A percentile compares a stretch with the other conserved stretches of the same genome.
Evolutionary conservation across 441 rosid species (phyloP).

Genomic region (Croton laevigatus): DNA sequence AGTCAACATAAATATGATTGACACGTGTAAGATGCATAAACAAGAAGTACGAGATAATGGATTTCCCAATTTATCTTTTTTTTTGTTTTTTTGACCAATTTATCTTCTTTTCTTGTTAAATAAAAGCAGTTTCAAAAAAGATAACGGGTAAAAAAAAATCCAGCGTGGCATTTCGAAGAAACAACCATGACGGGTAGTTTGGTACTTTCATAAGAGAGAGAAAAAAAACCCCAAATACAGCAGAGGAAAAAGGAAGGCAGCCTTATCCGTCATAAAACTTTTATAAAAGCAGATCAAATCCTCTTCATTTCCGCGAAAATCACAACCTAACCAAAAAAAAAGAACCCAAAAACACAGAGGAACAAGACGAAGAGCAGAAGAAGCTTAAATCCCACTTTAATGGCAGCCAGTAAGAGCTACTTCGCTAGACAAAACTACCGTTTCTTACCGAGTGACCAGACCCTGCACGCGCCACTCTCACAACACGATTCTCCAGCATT

Average conservation of each 20-base stretch:
- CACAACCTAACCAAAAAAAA: not conserved
- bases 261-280: slow-evolving; percentile 54
- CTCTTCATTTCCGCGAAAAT: slow-evolving; percentile 4
- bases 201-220: not conserved
- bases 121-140: too few relatives aligned
- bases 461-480: slow-evolving; percentile 23
- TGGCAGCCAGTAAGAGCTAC: slow-evolving; percentile 75
- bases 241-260: slow-evolving; percentile 10
- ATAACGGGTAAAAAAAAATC: too few relatives aligned
- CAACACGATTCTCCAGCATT: slow-evolving; percentile 38
- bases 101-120: too few relatives aligned
- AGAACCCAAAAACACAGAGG: not conserved
- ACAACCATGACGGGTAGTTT: too few relatives aligned
- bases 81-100: too few relatives aligned
- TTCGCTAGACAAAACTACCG: slow-evolving; percentile 57
- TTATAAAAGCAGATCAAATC: slow-evolving; percentile 48
- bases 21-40: too few relatives aligned
- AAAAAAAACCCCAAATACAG: not conserved
- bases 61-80: too few relatives aligned
- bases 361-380: not conserved
- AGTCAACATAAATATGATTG: too few relatives aligned
- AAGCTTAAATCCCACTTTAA: slow-evolving; percentile 2
- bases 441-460: slow-evolving; percentile 49
- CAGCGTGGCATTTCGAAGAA: too few relatives aligned
- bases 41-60: too few relatives aligned